A percentile compares a stretch with the other conserved stretches of the same genome.
Conservation (phyloP, 2,329 filamentous ascomycete genomes). For the Cryoendolithus antarcticus region DNA sequence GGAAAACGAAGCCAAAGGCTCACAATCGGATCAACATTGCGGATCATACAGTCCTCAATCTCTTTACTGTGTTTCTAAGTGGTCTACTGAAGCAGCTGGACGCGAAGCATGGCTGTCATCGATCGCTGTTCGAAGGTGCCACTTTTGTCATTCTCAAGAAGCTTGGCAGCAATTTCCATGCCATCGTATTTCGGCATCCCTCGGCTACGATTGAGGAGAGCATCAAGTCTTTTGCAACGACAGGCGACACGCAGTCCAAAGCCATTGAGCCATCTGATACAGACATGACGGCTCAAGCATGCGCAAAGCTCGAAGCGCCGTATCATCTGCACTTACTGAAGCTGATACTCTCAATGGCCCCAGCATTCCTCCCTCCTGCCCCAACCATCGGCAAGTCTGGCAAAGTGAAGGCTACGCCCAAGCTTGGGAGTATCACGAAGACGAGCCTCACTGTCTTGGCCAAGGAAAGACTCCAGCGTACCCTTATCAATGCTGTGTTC, state of each 20-base stretch:
- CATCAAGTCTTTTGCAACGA: conserved; percentile 9
- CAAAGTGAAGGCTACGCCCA: conserved; percentile 16
- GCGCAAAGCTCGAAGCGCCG: conserved; percentile 26
- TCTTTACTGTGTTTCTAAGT: conserved; percentile 24
- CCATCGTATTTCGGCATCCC: conserved; percentile 25
- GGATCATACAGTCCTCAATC: conserved; percentile 11
- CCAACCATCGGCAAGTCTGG: conserved; percentile 8
- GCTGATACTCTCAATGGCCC: conserved; percentile 27
- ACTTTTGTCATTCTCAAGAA: conserved; percentile 29
- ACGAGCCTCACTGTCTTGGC: conserved; percentile 24
- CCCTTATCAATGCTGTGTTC: conserved; percentile 33
- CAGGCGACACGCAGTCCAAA: conserved; percentile 12
- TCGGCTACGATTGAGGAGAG: conserved; percentile 14
- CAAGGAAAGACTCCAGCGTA: conserved; percentile 33
- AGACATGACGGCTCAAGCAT: no score
- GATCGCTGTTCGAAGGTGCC: conserved; percentile 32
- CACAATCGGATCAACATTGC: conserved; percentile 9
- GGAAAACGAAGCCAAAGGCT: conserved; percentile 11
- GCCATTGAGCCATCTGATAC: no score
- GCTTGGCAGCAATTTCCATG: conserved; percentile 27
- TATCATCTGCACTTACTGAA: conserved; percentile 31
- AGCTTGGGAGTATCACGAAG: conserved; percentile 17
- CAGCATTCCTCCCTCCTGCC: conserved; percentile 21
- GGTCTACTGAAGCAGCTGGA: conserved; percentile 26
- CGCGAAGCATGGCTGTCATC: conserved; percentile 22